Percentiles rank a stretch among this genome's conserved stretches.
These are phyloP conservation scores for Mortierella polycephala DNA, from an alignment of 371 early-diverging fungal species.

Conservation along the genomic window DNA sequence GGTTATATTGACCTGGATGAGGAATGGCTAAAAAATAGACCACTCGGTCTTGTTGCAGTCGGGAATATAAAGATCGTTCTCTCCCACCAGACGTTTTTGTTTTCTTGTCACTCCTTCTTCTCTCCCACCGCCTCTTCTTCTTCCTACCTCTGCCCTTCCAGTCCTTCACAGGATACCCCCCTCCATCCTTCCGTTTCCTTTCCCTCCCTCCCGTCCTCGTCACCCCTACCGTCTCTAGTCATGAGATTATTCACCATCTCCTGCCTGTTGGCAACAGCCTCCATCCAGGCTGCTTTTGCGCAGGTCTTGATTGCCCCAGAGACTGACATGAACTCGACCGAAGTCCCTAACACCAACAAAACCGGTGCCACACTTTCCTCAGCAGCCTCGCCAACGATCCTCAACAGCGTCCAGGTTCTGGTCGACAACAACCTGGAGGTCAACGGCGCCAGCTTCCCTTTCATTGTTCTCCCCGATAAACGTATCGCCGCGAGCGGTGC, in stretches of 20 bases:
- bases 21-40: background rate
- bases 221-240: background rate
- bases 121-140: background rate
- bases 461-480: constrained; percentile 42
- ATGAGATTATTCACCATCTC: constrained; percentile 43
- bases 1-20: constrained; percentile 6
- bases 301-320: constrained; percentile 54
- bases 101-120: constrained; percentile 4
- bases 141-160: constrained; percentile 15
- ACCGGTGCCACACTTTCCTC: constrained; percentile 4
- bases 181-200: background rate
- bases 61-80: constrained; percentile 20
- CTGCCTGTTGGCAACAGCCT: constrained; percentile 47
- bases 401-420: constrained; percentile 45
- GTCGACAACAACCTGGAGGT: constrained; percentile 52
- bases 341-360: constrained; percentile 8
- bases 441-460: constrained; percentile 48
- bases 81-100: constrained; percentile 3
- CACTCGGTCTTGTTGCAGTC: background rate
- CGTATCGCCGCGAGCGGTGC: constrained; percentile 41
- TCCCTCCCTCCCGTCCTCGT: background rate
- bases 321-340: constrained; percentile 42
- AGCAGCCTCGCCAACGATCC: constrained; percentile 9
- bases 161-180: constrained; percentile 18
- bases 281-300: constrained; percentile 42